A percentile compares a stretch with the other conserved stretches of the same genome.
Conservation (phyloP, 1,139 yeast genomes). For the Saccharomyces hybrid region DNA sequence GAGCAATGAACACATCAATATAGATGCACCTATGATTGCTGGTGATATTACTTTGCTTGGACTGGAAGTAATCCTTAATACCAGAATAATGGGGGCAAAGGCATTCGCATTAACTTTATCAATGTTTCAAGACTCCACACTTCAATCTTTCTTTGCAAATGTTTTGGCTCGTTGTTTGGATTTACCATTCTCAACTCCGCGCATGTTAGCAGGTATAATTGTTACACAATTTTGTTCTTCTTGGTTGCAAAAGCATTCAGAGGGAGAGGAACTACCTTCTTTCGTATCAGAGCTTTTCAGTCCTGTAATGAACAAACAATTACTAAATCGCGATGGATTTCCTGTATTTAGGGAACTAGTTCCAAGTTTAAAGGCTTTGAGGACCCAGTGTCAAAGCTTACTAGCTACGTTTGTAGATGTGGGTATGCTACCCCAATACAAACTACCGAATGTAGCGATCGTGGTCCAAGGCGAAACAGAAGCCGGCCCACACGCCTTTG, state of each 20-base stretch:
- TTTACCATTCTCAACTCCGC: conserved; percentile 70
- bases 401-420: conserved; percentile 68
- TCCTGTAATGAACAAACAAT: conserved; percentile 35
- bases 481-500: conserved; percentile 92
- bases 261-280: conserved; percentile 15
- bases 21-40: conserved; percentile 84
- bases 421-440: conserved; percentile 60
- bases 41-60: conserved; percentile 92
- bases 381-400: conserved; percentile 82
- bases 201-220: conserved; percentile 61
- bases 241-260: conserved; percentile 14
- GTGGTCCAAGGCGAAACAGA: conserved; percentile 62
- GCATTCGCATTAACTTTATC: conserved; percentile 73
- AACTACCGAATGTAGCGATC: too few species aligned
- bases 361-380: conserved; percentile 74
- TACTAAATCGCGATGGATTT: conserved; percentile 40
- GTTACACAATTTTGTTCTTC: conserved; percentile 63
- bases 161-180: conserved; percentile 30
- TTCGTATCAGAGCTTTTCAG: conserved; percentile 32
- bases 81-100: conserved; percentile 67
- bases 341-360: conserved; percentile 76
- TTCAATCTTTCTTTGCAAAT: conserved; percentile 35
- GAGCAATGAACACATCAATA: conserved; percentile 58
- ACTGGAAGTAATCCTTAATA: conserved; percentile 60
- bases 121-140: conserved; percentile 39